These are phyloP conservation scores for Cystoderma amianthinum DNA, from an alignment of 768 basidiomycete genomes.

Conservation along the genomic window DNA sequence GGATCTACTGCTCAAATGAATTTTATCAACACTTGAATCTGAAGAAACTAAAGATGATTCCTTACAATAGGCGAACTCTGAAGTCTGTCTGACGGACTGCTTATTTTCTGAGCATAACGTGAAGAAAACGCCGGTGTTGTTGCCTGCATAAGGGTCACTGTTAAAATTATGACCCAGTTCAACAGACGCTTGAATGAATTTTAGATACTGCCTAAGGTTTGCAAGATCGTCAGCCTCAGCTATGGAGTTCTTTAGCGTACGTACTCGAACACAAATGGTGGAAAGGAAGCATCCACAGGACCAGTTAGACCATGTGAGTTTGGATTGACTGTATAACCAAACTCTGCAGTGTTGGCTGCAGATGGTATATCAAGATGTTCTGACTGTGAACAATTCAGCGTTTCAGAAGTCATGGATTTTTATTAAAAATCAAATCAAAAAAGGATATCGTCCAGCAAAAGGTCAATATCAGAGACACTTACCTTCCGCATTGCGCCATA, in stretches of 20 bases:
- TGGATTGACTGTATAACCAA: constrained; percentile 14
- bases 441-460: too few species aligned
- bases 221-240: not conserved
- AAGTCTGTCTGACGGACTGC: constrained; percentile 14
- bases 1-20: constrained; percentile 16
- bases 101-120: constrained; percentile 17
- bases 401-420: not conserved
- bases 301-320: constrained; percentile 16
- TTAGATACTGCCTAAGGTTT: constrained; percentile 17
- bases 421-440: not conserved
- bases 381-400: too few species aligned
- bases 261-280: constrained; percentile 20
- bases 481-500: constrained; percentile 25
- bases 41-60: not conserved
- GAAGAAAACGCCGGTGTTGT: constrained; percentile 19
- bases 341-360: constrained; percentile 11
- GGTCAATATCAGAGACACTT: not conserved
- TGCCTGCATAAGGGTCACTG: constrained; percentile 17
- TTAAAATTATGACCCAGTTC: constrained; percentile 24
- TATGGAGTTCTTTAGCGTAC: constrained; percentile 2
- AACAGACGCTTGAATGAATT: constrained; percentile 20
- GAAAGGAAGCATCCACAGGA: constrained; percentile 21
- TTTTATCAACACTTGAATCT: not conserved
- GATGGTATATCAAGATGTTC: constrained; percentile 18
- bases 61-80: constrained; percentile 24